phyloP scores from a whole-genome alignment of 1,139 yeast genomes.

The Zygosaccharomyces sapae region DNA sequence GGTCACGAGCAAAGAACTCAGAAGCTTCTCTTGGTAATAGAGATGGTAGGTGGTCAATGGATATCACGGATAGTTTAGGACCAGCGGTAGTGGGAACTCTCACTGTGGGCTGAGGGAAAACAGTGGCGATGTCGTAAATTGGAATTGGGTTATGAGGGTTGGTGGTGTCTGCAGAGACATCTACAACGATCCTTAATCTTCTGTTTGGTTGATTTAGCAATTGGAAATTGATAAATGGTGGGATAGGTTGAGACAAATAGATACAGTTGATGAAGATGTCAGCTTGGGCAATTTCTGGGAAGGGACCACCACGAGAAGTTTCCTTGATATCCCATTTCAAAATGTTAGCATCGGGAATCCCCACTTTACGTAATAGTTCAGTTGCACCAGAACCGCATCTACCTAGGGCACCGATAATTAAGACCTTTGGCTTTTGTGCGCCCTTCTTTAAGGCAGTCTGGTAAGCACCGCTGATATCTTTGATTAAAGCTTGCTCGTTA shows the following conservation, averaged over 20 bases:
- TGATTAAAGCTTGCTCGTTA: conserved; percentile 68
- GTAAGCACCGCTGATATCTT: conserved; percentile 62
- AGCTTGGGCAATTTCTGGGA: conserved; percentile 77
- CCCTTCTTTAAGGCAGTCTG: conserved; percentile 57
- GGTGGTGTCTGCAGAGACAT: conserved; percentile 97
- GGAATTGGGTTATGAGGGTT: conserved; percentile 98
- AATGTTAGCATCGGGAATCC: conserved; percentile 80
- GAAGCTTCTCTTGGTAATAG: conserved; percentile 95
- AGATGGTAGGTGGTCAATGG: conserved; percentile 97
- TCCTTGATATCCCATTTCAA: conserved; percentile 96
- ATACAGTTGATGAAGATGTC: conserved; percentile 95
- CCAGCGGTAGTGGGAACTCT: conserved; percentile 71
- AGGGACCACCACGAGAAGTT: conserved; percentile 96
- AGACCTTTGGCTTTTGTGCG: conserved; percentile 68
- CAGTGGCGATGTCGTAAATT: conserved; percentile 83
- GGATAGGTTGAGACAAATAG: conserved; percentile 86
- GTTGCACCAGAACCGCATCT: conserved; percentile 99
- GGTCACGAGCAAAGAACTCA: conserved; percentile 79
- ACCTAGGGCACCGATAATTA: conserved; percentile 95
- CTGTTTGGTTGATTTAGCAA: conserved; percentile 60
- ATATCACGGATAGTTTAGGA: conserved; percentile 82
- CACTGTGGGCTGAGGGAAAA: conserved; percentile 86
- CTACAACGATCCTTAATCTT: conserved; percentile 86
- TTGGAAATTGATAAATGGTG: conserved; percentile 79
- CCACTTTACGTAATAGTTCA: conserved; percentile 74